phyloP scores from a whole-genome alignment of 1,284 basidiomycete genomes.

The Rhizopogon hawkerae region DNA sequence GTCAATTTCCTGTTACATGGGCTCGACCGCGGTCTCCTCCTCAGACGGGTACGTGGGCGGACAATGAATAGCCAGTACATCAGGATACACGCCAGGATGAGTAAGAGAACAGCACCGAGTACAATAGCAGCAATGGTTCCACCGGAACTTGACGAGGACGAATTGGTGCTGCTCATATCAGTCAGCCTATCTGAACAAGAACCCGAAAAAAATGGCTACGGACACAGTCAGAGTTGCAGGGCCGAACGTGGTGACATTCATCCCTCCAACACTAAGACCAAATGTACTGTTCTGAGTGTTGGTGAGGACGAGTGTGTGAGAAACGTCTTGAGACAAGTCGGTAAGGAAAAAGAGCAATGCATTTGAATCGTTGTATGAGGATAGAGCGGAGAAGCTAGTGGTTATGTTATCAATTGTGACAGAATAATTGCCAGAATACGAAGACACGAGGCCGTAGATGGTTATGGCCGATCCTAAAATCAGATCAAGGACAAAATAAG shows the following conservation, averaged over 20 bases:
- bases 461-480: constrained; percentile 48
- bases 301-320: constrained; percentile 44
- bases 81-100: constrained; percentile 34
- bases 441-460: constrained; percentile 48
- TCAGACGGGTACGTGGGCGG: constrained; percentile 34
- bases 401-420: constrained; percentile 48
- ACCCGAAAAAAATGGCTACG: constrained; percentile 12
- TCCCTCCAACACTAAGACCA: constrained; percentile 27
- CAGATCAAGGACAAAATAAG: constrained; percentile 6
- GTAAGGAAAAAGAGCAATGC: constrained; percentile 53
- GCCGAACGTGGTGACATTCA: constrained; percentile 36
- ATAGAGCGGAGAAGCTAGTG: constrained; percentile 31
- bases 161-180: constrained; percentile 6
- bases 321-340: constrained; percentile 41
- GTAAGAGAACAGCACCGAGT: constrained; percentile 44
- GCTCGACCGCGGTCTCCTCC: background rate
- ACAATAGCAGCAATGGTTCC: constrained; percentile 59
- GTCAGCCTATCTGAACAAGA: constrained; percentile 9
- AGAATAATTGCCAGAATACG: constrained; percentile 45
- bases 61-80: constrained; percentile 35
- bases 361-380: constrained; percentile 41
- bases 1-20: background rate
- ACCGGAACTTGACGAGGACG: constrained; percentile 22
- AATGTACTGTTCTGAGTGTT: constrained; percentile 49
- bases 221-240: constrained; percentile 24